Conservation (phyloP, 2,329 filamentous ascomycete genomes). For the Pestalotiopsis sp. region DNA sequence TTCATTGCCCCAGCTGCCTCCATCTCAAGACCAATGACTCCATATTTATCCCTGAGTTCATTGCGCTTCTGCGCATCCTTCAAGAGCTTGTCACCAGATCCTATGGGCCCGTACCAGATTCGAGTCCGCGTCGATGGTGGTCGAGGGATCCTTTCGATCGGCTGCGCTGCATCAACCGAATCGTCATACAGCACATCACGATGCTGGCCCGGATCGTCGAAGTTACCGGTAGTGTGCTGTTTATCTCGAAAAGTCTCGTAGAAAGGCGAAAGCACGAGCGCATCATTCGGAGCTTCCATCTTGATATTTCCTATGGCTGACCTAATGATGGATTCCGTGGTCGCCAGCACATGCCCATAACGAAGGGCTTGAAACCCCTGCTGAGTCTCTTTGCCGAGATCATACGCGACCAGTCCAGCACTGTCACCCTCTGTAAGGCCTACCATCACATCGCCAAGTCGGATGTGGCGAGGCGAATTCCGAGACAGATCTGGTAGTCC, state of each 20-base stretch:
- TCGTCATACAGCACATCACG: too few species aligned
- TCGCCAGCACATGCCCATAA: constrained; percentile 24
- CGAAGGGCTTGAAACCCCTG: constrained; percentile 28
- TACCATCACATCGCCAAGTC: constrained; percentile 39
- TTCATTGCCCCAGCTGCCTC: constrained; percentile 28
- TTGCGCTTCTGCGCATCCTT: constrained; percentile 20
- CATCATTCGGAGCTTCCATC: constrained; percentile 23
- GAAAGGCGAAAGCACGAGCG: constrained; percentile 19
- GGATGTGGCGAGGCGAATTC: constrained; percentile 32
- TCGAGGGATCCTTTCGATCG: constrained; percentile 18
- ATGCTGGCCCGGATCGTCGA: constrained; percentile 33
- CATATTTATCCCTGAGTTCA: constrained; percentile 22
- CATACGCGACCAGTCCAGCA: constrained; percentile 32
- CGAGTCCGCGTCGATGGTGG: constrained; percentile 23
- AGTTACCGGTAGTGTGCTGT: constrained; percentile 23
- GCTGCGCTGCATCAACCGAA: too few species aligned
- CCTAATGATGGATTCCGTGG: constrained; percentile 31
- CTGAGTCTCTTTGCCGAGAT: constrained; percentile 33
- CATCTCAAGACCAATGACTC: constrained; percentile 35
- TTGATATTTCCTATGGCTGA: constrained; percentile 36
- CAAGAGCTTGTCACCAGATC: constrained; percentile 34
- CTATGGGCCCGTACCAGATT: constrained; percentile 36
- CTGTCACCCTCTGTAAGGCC: constrained; percentile 24
- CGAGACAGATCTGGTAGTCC: constrained; percentile 31
- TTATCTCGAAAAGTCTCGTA: constrained; percentile 25